Evolutionary conservation across 352 stramenopile species (phyloP).

Genomic region (Globisporangium nunn): DNA sequence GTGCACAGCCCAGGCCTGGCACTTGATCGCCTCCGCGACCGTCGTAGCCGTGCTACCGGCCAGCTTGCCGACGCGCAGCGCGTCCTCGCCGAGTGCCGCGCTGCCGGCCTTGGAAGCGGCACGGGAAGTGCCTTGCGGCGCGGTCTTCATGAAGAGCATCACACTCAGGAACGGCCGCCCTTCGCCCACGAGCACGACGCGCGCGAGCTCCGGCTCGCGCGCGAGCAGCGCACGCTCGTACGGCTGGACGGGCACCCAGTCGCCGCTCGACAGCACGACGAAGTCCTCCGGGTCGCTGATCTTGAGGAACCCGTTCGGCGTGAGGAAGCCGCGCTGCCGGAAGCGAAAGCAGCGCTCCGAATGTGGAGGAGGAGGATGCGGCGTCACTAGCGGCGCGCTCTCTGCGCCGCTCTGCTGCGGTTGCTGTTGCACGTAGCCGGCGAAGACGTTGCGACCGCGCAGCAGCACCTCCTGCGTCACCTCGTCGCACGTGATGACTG

Average conservation of each 20-base stretch:
- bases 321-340: conserved; percentile 51
- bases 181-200: conserved; percentile 63
- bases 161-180: conserved; percentile 63
- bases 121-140: conserved; percentile 9
- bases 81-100: conserved; percentile 37
- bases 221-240: conserved; percentile 48
- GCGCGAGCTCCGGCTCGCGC: conserved; percentile 50
- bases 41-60: conserved; percentile 38
- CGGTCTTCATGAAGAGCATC: conserved; percentile 73
- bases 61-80: conserved; percentile 25
- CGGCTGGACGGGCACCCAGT: conserved; percentile 60
- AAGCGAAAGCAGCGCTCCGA: conserved; percentile 49
- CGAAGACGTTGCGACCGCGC: conserved; percentile 63
- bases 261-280: conserved; percentile 62
- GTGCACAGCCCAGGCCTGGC: conserved; percentile 66
- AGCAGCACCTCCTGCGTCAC: conserved; percentile 54
- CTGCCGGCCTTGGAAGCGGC: conserved; percentile 8
- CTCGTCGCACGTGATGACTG: conserved; percentile 56
- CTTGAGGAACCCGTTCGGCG: conserved; percentile 64
- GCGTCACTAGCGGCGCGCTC: background rate
- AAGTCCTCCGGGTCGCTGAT: conserved; percentile 65
- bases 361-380: background rate
- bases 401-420: background rate
- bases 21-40: conserved; percentile 55
- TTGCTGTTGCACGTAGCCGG: conserved; percentile 41